phyloP scores from a whole-genome alignment of 768 basidiomycete genomes.

The Pilatotrama ljubarskyi region DNA sequence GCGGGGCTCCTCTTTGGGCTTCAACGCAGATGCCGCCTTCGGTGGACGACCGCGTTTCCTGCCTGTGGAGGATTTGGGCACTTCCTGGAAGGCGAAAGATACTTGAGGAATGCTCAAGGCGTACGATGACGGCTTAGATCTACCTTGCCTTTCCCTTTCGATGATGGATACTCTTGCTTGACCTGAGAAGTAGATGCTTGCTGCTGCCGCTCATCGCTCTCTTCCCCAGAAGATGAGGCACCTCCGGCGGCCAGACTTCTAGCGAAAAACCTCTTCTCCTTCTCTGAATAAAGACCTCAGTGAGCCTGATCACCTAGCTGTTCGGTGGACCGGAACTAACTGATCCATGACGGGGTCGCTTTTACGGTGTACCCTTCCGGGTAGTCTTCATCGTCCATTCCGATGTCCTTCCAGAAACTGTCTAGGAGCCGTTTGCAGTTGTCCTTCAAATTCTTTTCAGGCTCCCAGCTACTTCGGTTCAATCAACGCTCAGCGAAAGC shows the following conservation, averaged over 20 bases:
- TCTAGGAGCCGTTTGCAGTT: slow-evolving; percentile 56
- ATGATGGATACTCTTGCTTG: slow-evolving; percentile 14
- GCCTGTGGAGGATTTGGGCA: not conserved
- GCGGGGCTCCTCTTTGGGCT: not conserved
- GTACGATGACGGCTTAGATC: not conserved
- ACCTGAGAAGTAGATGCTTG: slow-evolving; percentile 5
- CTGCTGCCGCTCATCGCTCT: slow-evolving; percentile 15
- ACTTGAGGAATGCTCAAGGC: not conserved
- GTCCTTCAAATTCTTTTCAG: slow-evolving; percentile 51
- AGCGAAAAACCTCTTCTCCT: slow-evolving; percentile 41
- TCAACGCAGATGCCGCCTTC: not conserved
- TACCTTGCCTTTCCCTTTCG: slow-evolving; percentile 18
- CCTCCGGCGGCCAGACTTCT: slow-evolving; percentile 24
- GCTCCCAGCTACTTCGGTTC: slow-evolving; percentile 60
- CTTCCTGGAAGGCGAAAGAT: not conserved
- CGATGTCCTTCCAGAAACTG: slow-evolving; percentile 61
- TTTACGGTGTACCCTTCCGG: slow-evolving; percentile 42
- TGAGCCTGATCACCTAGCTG: not conserved
- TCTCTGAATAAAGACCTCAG: slow-evolving; percentile 27
- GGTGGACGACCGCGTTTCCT: slow-evolving; percentile 5
- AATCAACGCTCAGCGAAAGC: not conserved
- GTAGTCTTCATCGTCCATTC: slow-evolving; percentile 58
- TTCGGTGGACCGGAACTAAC: slow-evolving; percentile 34
- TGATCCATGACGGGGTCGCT: slow-evolving; percentile 58
- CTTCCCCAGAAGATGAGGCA: slow-evolving; percentile 10